Evolutionary conservation across 1,284 basidiomycete genomes (phyloP).

Genomic region (Ustilago esculenta): DNA sequence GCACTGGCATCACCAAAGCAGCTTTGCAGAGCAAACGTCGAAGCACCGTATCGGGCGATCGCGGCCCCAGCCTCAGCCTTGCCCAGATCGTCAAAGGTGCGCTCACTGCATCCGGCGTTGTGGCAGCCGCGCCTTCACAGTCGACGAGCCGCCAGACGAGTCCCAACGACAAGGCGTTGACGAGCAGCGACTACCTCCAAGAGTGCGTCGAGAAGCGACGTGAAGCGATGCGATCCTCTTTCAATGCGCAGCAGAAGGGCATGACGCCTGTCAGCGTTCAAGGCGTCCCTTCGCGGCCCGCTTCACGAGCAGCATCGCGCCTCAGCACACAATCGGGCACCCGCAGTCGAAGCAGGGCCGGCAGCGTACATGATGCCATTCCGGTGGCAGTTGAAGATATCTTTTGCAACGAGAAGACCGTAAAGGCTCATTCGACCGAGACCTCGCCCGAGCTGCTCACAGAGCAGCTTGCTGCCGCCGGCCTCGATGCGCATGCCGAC

Average conservation of each 20-base stretch:
- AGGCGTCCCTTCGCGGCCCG: conserved; percentile 16
- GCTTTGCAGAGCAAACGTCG: conserved; percentile 47
- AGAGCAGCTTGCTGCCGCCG: conserved; percentile 24
- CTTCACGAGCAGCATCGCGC: conserved; percentile 43
- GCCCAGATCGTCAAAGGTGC: conserved; percentile 49
- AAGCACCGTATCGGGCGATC: conserved; percentile 47
- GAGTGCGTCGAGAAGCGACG: conserved; percentile 48
- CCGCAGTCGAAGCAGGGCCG: conserved; percentile 48
- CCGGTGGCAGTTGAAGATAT: conserved; percentile 58
- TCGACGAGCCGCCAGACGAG: conserved; percentile 27
- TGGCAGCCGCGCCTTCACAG: conserved; percentile 17
- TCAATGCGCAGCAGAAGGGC: conserved; percentile 53
- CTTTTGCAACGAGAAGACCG: conserved; percentile 47
- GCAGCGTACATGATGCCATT: conserved; percentile 60
- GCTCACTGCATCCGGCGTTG: conserved; percentile 40
- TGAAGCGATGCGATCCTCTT: conserved; percentile 50
- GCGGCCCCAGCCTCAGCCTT: conserved; percentile 35
- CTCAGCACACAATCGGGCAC: conserved; percentile 47
- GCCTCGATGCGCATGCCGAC: conserved; percentile 11
- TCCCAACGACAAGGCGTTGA: conserved; percentile 23
- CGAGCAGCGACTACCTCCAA: conserved; percentile 40
- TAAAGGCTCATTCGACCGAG: conserved; percentile 38
- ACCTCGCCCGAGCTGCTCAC: conserved; percentile 32
- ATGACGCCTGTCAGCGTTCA: conserved; percentile 19
- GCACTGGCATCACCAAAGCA: conserved; percentile 32